phyloP scores from a whole-genome alignment of 2,329 filamentous ascomycete genomes.

The Xylaria polymorpha region DNA sequence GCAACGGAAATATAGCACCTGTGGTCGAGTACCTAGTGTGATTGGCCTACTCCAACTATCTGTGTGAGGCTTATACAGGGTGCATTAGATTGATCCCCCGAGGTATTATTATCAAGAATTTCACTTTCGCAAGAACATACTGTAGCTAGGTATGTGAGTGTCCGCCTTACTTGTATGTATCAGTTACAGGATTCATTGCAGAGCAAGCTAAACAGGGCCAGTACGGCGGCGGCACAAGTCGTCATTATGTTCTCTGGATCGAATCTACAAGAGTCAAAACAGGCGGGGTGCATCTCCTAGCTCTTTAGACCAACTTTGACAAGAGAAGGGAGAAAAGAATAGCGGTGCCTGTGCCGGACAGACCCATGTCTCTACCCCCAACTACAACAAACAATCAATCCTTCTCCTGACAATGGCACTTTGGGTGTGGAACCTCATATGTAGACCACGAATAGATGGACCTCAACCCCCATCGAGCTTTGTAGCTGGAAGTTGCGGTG shows the following conservation, averaged over 20 bases:
- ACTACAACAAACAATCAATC: neutral
- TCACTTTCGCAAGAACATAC: neutral
- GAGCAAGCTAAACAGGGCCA: neutral
- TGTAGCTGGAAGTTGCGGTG: conserved; percentile 70
- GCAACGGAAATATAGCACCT: neutral
- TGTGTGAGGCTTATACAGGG: neutral
- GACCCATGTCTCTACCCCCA: neutral
- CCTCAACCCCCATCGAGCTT: conserved; percentile 69
- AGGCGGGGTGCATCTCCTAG: neutral
- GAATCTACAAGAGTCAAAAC: neutral
- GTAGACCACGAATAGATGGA: conserved; percentile 76
- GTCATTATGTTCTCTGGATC: neutral
- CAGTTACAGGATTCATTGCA: neutral
- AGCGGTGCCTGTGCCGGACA: neutral
- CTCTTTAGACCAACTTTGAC: neutral
- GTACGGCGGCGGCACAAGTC: neutral
- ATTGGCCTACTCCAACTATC: conserved; percentile 1
- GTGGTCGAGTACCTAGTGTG: neutral
- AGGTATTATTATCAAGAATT: neutral
- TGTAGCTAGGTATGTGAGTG: neutral
- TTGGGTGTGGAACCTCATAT: conserved; percentile 50
- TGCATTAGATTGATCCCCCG: neutral
- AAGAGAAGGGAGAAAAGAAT: neutral
- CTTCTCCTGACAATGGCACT: neutral
- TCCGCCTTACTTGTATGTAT: neutral